Percentiles rank a stretch among this genome's conserved stretches.
phyloP scores from a whole-genome alignment of 2,329 filamentous ascomycete genomes.

The Fusarium piperis region DNA sequence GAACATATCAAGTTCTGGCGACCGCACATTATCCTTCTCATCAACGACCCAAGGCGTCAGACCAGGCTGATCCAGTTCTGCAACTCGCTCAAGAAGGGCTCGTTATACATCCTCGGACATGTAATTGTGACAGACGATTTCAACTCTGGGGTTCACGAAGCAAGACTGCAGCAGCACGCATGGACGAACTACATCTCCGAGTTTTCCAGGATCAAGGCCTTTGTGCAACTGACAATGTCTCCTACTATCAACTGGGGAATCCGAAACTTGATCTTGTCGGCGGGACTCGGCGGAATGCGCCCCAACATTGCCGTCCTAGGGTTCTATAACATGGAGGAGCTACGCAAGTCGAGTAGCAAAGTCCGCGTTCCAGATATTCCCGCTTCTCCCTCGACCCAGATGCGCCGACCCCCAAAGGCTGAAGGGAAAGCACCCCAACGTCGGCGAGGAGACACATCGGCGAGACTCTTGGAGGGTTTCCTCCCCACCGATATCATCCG shows the following conservation, averaged over 20 bases:
- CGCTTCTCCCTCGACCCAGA: constrained; percentile 48
- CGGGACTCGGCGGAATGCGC: constrained; percentile 86
- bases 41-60: constrained; percentile 84
- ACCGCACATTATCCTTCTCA: constrained; percentile 84
- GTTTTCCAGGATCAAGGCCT: constrained; percentile 86
- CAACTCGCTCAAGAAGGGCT: constrained; percentile 90
- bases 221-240: constrained; percentile 86
- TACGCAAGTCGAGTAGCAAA: constrained; percentile 67
- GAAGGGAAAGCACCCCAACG: constrained; percentile 48
- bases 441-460: constrained; percentile 63
- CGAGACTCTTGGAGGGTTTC: constrained; percentile 64
- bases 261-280: constrained; percentile 82
- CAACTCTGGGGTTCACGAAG: constrained; percentile 79
- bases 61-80: constrained; percentile 90
- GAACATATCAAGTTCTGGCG: constrained; percentile 96
- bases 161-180: constrained; percentile 79
- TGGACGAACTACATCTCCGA: constrained; percentile 89
- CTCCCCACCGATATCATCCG: constrained; percentile 77
- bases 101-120: constrained; percentile 85
- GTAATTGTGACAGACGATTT: constrained; percentile 90
- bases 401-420: constrained; percentile 44
- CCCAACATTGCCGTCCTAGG: constrained; percentile 87
- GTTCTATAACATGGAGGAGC: constrained; percentile 82
- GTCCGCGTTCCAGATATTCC: constrained; percentile 65
- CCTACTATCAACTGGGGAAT: constrained; percentile 87